Evolutionary conservation across 2,329 filamentous ascomycete genomes (phyloP), one percentile per base, ranked within the genome.

Genomic region (Aspergillus sp.): DNA sequence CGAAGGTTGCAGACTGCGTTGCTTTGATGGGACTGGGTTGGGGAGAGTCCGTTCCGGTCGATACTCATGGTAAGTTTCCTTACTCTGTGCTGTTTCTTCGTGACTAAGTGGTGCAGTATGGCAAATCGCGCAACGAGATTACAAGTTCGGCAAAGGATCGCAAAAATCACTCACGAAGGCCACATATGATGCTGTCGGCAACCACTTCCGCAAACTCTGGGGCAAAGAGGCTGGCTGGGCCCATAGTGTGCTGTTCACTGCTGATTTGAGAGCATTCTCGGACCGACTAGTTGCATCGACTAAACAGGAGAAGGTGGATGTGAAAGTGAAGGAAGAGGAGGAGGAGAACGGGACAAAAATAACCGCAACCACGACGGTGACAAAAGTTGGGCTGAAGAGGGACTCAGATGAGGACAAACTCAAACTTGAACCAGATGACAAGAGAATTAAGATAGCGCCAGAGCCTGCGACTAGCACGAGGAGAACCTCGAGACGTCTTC

Each of bases 61-160:
- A 99, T 74, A 99, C 96, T 1, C 96, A 99, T 75, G 84, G 80
- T 83, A 65, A 69, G 74, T 66, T 17, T 36, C 30, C 3, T 30
- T 20, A 12, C 32, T 17, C 17, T 3, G 47, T 15, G 49, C 59
- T 66, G 42, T 61, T 44, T 38, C 32, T 38, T 58, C 18, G 24
- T 34, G 6, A 36, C 50, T 22, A 42, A 60, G 7, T 59, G 22
- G 49, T 59, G n/a, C 39, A 83, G 91, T 99, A 12, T 98, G 93
- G 93, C 93, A 98, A 78, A 98, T 99, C 69, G 96, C 95, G 0
- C 91, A 96, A 72, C 83, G 95, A 53, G 95, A 99, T 74, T 99
- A 99, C 77, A 92, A 88, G 58, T 96, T 99, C 67, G 90, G 91
- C 6, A 90, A 87, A 66, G 86, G 85, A 8, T 93, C 91, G 69